Base-by-base conservation (phyloP, 2,329 filamentous ascomycete genomes). In the Colletotrichum liriopes region DNA sequence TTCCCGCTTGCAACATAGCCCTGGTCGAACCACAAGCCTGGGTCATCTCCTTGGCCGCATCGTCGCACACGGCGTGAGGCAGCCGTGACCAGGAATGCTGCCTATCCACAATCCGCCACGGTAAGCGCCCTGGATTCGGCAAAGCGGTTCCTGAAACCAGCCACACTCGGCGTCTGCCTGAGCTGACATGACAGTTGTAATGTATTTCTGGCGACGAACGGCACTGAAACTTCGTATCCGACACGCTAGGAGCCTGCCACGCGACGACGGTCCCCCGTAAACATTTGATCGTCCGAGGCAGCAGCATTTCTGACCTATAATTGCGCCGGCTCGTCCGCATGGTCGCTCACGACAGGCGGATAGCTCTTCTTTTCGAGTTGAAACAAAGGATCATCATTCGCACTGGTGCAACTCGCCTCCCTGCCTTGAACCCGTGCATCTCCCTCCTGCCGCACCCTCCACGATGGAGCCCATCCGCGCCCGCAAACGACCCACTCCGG, bases 131-230 rank as follows among this genome's bases (percentile, higher is more conserved):
- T 47, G 65, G 32, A 64, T 41, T 14, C 52, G 69, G 69, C 45
- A 64, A 59, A 64, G 69, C 65, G 65, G 69, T 64, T 69, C 54
- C 65, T 69, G 69, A 72, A 72, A 72, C 69, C 65, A 72, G 69
- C 69, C 69, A 72, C 69, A 43, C 45, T 26, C 14, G 37, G 54
- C 11, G 47, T 64, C 65, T 64, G 67, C 64, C 68, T 45, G 29
- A 9, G 39, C 49, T 55, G 37, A 61, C 26, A 43, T 55, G 37
- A 61, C 26, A 43, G 7, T 32, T 55, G 29, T 51, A 51, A 45
- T 23, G 35, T 11, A 37, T 11, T 26, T 5, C 56, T 32, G 56
- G n/a, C 29, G 35, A 37, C 65, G 45, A 52, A 41, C 43, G 29
- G 52, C 39, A 65, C 59, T 69, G 59, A 65, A 65, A 72, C 65